Evolutionary conservation across 805 yeast genomes (phyloP), one percentile per base, ranked within the genome.

Genomic region (Yamadazyma sp.): DNA sequence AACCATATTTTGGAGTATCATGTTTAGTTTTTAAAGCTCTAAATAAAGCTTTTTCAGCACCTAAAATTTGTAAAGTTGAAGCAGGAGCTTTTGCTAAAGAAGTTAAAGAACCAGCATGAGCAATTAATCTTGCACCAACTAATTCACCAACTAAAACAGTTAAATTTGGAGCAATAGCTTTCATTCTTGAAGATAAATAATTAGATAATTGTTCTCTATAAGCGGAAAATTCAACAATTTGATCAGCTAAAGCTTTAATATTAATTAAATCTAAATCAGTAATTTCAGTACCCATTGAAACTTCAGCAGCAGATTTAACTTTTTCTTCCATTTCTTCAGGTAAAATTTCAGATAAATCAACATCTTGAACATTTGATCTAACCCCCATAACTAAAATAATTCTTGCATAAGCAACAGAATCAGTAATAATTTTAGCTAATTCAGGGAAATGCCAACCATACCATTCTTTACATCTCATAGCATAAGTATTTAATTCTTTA

Each of bases 391-490:
- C 74, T 66, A 88, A 76, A 58, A 93, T 86, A 51, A 88, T 85
- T 72, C 94, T 83, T 43, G 98, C 98, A 64, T 80, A 91, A 30
- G 97, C 97, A 52, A 86, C 91, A 48, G 96, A 89, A 69, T 91
- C 98, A 49, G 83, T 80, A 52, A 93, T 85, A 62, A 91, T 87
- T 76, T 93, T 93, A 55, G 97, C 96, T 79, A 93, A 79, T 68
- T 93, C 98, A 25, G 98, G 98, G 82, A 93, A 93, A 68, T 93
- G 98, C 98, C 98, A 93, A 48, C 98, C 98, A 70, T 93, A 93
- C 98, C 98, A 93, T 71, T 93, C 98, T 72, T 91, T 93, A 69
- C 91, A 80, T 73, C 98, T 82, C 98, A 93, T 93, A 49, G 98
- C 96, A 55, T 91, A 93, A 35, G 97, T 93, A 72, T 93, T 93